A percentile compares a stretch with the other conserved stretches of the same genome.
These are phyloP conservation scores for Dendrothele bispora DNA, from an alignment of 768 basidiomycete genomes.

Conservation along the genomic window DNA sequence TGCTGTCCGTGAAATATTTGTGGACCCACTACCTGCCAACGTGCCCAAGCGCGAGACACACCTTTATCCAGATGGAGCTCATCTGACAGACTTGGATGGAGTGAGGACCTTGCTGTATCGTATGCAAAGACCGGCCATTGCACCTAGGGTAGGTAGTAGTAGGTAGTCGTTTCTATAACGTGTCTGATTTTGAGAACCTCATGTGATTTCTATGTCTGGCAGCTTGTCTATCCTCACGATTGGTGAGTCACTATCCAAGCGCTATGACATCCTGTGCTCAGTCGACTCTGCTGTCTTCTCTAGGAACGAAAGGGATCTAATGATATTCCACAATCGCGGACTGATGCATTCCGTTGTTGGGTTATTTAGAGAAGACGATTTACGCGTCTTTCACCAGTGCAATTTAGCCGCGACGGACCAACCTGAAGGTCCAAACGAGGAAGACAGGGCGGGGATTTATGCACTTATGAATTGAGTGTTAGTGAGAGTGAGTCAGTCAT, in stretches of 20 bases:
- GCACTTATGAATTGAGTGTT: too few species aligned
- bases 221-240: conserved; percentile 58
- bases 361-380: conserved; percentile 49
- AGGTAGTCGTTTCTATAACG: too few species aligned
- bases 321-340: conserved; percentile 65
- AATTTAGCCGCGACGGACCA: conserved; percentile 54
- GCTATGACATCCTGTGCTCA: background rate
- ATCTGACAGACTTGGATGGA: conserved; percentile 69
- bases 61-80: conserved; percentile 70
- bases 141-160: conserved; percentile 53
- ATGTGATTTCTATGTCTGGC: background rate
- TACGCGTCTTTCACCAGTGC: conserved; percentile 55
- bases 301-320: conserved; percentile 51
- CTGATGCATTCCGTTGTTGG: conserved; percentile 57
- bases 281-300: too few species aligned
- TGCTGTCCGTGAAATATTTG: conserved; percentile 39
- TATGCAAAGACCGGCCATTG: conserved; percentile 89
- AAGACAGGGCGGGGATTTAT: too few species aligned
- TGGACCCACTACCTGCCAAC: conserved; percentile 48
- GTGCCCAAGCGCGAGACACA: conserved; percentile 37
- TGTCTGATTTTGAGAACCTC: background rate
- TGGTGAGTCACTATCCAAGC: conserved; percentile 33
- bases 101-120: conserved; percentile 76
- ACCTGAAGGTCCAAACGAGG: conserved; percentile 45
- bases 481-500: too few species aligned